phyloP scores from a whole-genome alignment of 2,329 filamentous ascomycete genomes.

The Botrytis squamosa region DNA sequence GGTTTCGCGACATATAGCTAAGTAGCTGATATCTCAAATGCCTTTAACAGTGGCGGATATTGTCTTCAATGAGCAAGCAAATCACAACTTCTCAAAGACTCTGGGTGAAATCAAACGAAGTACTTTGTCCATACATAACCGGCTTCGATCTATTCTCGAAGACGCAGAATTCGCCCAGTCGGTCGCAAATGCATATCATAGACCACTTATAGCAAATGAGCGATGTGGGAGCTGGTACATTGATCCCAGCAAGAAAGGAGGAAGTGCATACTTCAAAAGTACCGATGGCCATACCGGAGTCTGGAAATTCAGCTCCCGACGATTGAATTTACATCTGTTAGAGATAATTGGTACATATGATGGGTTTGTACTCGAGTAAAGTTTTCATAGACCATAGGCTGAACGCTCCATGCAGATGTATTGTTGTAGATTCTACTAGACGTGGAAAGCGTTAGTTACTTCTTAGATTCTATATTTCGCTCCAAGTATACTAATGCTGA shows the following conservation, averaged over 20 bases:
- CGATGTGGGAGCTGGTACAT: conserved; percentile 97
- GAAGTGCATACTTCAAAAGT: conserved; percentile 93
- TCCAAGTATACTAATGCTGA: conserved; percentile 25
- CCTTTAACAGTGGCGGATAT: conserved; percentile 46
- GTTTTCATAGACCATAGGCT: not conserved
- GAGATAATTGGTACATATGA: conserved; percentile 63
- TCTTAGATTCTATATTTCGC: not conserved
- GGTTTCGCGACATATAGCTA: not conserved
- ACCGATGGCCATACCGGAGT: conserved; percentile 91
- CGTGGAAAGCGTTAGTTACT: conserved; percentile 70
- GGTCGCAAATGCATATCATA: conserved; percentile 53
- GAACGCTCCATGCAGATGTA: conserved; percentile 49
- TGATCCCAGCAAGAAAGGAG: conserved; percentile 58
- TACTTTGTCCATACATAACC: conserved; percentile 76
- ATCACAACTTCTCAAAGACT: conserved; percentile 65
- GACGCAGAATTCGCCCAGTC: conserved; percentile 73
- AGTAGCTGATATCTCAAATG: conserved; percentile 27
- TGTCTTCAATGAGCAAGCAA: conserved; percentile 48
- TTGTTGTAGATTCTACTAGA: conserved; percentile 91
- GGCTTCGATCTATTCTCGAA: conserved; percentile 71
- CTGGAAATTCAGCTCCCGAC: conserved; percentile 84
- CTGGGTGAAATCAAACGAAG: conserved; percentile 72
- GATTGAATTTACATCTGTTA: conserved; percentile 81
- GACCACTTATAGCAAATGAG: conserved; percentile 88
- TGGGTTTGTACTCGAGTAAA: conserved; percentile 54